phyloP scores from a whole-genome alignment of 306 rosid genomes.

The Cicer arietinum region DNA sequence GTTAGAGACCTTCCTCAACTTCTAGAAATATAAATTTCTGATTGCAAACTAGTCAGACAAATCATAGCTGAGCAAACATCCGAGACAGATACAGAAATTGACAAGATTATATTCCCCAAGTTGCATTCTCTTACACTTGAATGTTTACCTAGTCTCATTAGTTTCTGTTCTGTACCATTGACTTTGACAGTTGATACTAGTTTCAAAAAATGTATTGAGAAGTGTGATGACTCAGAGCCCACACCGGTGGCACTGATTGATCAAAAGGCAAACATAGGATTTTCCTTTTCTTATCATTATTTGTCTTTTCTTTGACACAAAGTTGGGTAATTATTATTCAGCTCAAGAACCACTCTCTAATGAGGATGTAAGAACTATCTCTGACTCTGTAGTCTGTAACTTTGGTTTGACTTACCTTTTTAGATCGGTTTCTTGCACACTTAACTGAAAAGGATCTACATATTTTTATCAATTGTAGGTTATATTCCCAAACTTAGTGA shows the following conservation, averaged over 20 bases:
- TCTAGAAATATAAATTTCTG: background rate
- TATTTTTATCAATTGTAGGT: background rate
- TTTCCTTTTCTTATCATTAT: background rate
- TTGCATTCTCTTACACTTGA: conserved; percentile 8
- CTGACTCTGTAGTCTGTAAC: background rate
- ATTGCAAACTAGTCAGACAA: background rate
- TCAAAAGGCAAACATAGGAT: background rate
- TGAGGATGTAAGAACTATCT: background rate
- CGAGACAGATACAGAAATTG: background rate
- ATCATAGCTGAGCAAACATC: background rate
- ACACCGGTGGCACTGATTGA: background rate
- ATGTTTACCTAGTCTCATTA: background rate
- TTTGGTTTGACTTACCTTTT: background rate
- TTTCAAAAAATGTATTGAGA: background rate
- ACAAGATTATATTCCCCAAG: background rate
- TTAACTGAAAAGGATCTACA: background rate
- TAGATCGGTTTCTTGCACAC: background rate
- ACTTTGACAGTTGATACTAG: background rate
- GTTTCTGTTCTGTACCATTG: background rate
- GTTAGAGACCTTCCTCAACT: conserved; percentile 8
- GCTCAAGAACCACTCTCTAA: background rate
- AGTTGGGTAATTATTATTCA: background rate
- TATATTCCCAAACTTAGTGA: conserved; percentile 14
- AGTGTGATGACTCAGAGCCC: background rate
- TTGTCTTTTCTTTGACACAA: background rate